Evolutionary conservation across 306 rosid genomes (phyloP), one percentile per base, ranked within the genome.

Genomic region (Begonia loranthoides): DNA sequence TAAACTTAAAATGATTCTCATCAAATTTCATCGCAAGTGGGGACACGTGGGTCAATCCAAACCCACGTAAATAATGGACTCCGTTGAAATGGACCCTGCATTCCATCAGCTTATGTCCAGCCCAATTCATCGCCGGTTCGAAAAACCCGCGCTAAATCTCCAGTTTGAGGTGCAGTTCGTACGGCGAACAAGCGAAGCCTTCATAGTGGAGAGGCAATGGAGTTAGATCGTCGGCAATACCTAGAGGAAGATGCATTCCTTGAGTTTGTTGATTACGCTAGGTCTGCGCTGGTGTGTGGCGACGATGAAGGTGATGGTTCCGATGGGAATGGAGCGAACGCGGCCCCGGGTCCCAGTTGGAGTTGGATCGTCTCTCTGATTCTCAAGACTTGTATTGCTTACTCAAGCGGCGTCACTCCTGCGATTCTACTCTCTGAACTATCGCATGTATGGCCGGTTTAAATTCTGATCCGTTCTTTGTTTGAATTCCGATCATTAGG

Each of bases 391-490:
- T 89, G 95, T 59, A 9, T 61, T 57, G 70, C 93, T 58, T 89
- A 84, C 63, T 89, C 95, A 4, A 81, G 93, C 60, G 93, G 90
- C 4, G 95, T 85, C 49, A 89, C 94, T 48, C 64, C 94, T 1
- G 95, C 95, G 1, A 85, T 85, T 60, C 57, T 89, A 50, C 97
- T 89, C 65, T 79, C 95, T 40, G 95, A 82, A 54, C 78, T 89
- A 70, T 67, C 75, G 66, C 85, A 76, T 94, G 94, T 84, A 54
- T 44, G 6, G 40, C 40, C 13, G 47, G 41, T 60, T 60, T n/a
- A 41, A 59, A 12, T 49, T 49, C 17, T 36, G 12, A 11, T 45
- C 15, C 11, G 54, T 58, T 36, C 8, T 3, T 36, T 34, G 5
- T 39, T 47, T 58, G 3, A 15, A 10, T 48, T 17, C 1, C 36